A percentile compares a stretch with the other conserved stretches of the same genome.
Conservation (phyloP, 2,329 filamentous ascomycete species). For the Hypomyces perniciosus region DNA sequence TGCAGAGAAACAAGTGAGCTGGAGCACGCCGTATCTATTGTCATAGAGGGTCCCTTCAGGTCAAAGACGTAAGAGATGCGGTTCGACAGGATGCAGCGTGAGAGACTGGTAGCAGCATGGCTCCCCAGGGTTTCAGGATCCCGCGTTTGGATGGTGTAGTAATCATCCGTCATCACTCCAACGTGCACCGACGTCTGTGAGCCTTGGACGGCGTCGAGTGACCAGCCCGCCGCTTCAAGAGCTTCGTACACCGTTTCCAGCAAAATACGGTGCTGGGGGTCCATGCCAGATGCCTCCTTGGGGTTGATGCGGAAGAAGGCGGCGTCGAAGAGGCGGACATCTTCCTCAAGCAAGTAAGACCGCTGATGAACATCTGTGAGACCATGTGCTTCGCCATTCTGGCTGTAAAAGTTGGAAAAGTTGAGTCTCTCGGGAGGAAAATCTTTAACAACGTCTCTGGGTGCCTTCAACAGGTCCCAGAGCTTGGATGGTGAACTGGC, state of each 20-base stretch:
- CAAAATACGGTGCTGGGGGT: slow-evolving; percentile 38
- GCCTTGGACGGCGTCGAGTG: slow-evolving; percentile 22
- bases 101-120: slow-evolving; percentile 22
- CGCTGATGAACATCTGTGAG: slow-evolving; percentile 11
- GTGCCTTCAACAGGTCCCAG: slow-evolving; percentile 26
- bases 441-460: slow-evolving; percentile 27
- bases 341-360: slow-evolving; percentile 32
- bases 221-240: slow-evolving; percentile 30
- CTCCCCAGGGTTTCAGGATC: slow-evolving; percentile 13
- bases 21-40: slow-evolving; percentile 31
- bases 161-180: slow-evolving; percentile 19
- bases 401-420: slow-evolving; percentile 17
- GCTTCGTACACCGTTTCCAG: slow-evolving; percentile 36
- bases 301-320: slow-evolving; percentile 35
- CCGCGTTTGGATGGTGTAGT: slow-evolving; percentile 7
- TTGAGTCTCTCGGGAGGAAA: slow-evolving; percentile 20
- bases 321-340: slow-evolving; percentile 29
- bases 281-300: slow-evolving; percentile 33
- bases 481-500: slow-evolving; percentile 27
- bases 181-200: slow-evolving; percentile 21
- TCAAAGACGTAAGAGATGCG: slow-evolving; percentile 5
- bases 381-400: slow-evolving; percentile 27
- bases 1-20: slow-evolving; percentile 15
- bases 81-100: slow-evolving; percentile 28
- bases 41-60: slow-evolving; percentile 23